Percentiles rank a stretch among this genome's conserved stretches.
Conservation (phyloP, 768 basidiomycete genomes). For the Dacryopinax spathularia region DNA sequence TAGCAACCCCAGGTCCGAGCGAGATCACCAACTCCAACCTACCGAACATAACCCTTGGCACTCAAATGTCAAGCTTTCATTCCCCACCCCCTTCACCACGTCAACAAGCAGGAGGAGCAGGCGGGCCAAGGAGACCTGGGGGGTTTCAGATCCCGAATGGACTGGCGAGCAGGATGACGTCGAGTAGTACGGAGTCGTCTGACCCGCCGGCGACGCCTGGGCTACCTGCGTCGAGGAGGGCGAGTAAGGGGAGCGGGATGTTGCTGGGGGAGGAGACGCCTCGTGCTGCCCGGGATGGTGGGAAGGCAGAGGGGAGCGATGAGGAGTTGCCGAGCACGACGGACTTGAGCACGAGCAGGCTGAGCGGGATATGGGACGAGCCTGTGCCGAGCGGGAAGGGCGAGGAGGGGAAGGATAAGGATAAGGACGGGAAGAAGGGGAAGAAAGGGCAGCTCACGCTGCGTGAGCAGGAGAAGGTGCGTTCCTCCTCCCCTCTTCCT, state of each 20-base stretch:
- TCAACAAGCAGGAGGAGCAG: too few relatives aligned
- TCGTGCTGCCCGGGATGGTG: background rate
- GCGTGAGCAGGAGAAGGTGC: conserved; percentile 90
- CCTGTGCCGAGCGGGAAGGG: background rate
- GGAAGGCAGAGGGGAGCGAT: background rate
- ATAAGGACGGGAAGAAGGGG: background rate
- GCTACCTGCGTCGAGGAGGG: background rate
- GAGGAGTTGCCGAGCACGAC: background rate
- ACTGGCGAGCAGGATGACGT: background rate
- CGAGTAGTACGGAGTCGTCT: background rate
- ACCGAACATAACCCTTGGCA: background rate
- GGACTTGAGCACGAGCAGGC: background rate
- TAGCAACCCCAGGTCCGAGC: background rate
- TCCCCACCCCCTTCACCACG: background rate
- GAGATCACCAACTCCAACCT: background rate
- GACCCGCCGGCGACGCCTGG: background rate
- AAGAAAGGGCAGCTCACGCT: conserved; percentile 45
- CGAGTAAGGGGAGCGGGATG: background rate
- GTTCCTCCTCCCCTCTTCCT: conserved; percentile 11
- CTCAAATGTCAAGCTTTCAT: background rate
- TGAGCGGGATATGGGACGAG: background rate
- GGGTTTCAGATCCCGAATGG: background rate
- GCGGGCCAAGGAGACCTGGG: background rate
- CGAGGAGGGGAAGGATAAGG: background rate
- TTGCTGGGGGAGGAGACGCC: background rate